Percentiles rank a stretch among this genome's conserved stretches.
These are phyloP conservation scores for Sparassis latifolia DNA, from an alignment of 1,284 basidiomycete species.

Conservation along the genomic window DNA sequence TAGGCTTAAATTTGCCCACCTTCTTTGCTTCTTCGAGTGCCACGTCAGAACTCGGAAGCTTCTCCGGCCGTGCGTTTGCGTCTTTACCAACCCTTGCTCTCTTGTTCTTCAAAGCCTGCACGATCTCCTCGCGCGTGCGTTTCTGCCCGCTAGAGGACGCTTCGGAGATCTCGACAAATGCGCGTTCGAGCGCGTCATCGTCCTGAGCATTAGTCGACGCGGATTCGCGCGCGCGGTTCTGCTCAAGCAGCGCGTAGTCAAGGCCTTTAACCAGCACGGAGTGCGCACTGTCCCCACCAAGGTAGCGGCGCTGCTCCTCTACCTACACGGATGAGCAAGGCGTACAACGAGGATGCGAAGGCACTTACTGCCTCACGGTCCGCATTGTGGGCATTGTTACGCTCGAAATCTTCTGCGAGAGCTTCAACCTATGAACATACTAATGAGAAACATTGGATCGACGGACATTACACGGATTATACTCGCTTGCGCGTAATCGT, in stretches of 20 bases:
- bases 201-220: constrained; percentile 51
- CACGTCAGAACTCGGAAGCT: constrained; percentile 11
- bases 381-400: constrained; percentile 43
- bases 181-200: constrained; percentile 74
- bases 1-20: constrained; percentile 72
- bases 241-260: constrained; percentile 80
- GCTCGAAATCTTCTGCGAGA: constrained; percentile 75
- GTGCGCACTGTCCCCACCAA: constrained; percentile 85
- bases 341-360: background rate
- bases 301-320: constrained; percentile 71
- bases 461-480: constrained; percentile 5
- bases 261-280: constrained; percentile 88
- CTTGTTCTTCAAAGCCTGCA: constrained; percentile 67
- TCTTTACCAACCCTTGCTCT: constrained; percentile 29
- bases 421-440: constrained; percentile 57
- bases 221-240: constrained; percentile 60
- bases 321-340: constrained; percentile 36
- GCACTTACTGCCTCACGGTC: constrained; percentile 52
- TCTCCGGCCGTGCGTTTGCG: constrained; percentile 11
- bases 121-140: constrained; percentile 66
- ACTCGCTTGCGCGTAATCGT: constrained; percentile 73
- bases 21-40: constrained; percentile 49
- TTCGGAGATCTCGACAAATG: constrained; percentile 41
- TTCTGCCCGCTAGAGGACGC: constrained; percentile 38
- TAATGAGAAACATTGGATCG: background rate